Evolutionary conservation across 2,329 filamentous ascomycete genomes (phyloP), one percentile per base, ranked within the genome.

Genomic region (Penicillium sp.): DNA sequence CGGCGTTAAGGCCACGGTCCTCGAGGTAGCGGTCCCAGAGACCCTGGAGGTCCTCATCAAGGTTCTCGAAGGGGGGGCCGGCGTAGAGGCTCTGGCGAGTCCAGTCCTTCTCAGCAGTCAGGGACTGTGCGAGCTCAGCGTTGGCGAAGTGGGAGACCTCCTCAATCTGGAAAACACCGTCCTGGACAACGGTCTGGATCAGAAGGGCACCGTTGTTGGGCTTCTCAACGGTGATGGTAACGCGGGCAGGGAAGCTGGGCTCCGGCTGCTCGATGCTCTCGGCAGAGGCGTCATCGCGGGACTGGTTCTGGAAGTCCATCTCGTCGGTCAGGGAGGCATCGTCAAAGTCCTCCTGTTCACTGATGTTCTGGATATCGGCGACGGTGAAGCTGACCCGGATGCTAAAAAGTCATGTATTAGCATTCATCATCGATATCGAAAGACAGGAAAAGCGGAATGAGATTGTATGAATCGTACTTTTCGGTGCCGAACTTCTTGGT

Each of bases 1-100:
- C 85, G 67, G 89, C 87, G 70, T 93, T 91, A 77, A 99, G 85
- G 62, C 93, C 94, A 67, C 94, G 86, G 83, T 97, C 94, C 76
- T 96, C 92, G 61, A 99, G 84, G 80, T 93, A 99, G 67, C 89
- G 86, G 83, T 97, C 93, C 73, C 97, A 82, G 67, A 96, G 83
- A 52, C 91, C 83, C 81, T 97, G 93, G 43, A 99, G 85, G 73
- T 97, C 93, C 79, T 97, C 92, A 72, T 99, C 94, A 57, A 99
- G 86, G 80, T 90, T 96, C 77, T 86, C 88, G 75, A 97, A 97
- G 53, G 91, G 89, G 59, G 94, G 94, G 54, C 94, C 94, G 40
- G 90, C 88, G 80, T 97, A 99, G 65, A 92, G 77, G 61, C 86
- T 86, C 74, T 89, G 85, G 69, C 90, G 84, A 67, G 84, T 80